These are phyloP conservation scores for Tolypocladium ophioglossoides DNA, from an alignment of 2,329 filamentous ascomycete species.

Conservation along the genomic window DNA sequence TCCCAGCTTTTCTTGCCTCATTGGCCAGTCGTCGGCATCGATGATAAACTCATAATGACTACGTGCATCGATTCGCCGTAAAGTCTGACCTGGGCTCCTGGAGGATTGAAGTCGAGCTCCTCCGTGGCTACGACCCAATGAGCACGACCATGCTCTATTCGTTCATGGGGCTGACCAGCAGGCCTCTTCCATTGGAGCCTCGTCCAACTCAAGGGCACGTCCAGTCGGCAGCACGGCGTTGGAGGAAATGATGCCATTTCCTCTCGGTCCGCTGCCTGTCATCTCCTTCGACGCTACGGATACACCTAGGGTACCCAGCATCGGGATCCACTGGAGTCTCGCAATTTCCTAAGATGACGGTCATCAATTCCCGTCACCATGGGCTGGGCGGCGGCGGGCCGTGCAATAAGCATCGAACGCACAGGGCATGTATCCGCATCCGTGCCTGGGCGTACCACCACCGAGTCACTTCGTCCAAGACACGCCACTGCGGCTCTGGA, in stretches of 20 bases:
- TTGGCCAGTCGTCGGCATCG: neutral
- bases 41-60: neutral
- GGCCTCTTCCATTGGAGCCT: neutral
- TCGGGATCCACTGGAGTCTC: neutral
- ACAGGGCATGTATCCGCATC: neutral
- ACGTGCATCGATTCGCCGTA: neutral
- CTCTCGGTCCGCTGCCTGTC: neutral
- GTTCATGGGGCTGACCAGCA: neutral
- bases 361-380: neutral
- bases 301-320: neutral
- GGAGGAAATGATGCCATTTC: neutral
- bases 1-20: neutral
- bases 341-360: slow-evolving; percentile 4
- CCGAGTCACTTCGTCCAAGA: neutral
- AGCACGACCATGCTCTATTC: neutral
- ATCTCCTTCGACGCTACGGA: neutral
- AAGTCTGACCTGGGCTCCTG: neutral
- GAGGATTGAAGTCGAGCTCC: neutral
- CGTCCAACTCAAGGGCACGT: neutral
- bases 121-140: neutral
- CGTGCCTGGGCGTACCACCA: neutral
- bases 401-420: neutral
- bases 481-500: neutral
- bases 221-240: neutral
- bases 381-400: neutral